Evolutionary conservation across 2,329 filamentous ascomycete genomes (phyloP).

Genomic region (Helotiales sp.): DNA sequence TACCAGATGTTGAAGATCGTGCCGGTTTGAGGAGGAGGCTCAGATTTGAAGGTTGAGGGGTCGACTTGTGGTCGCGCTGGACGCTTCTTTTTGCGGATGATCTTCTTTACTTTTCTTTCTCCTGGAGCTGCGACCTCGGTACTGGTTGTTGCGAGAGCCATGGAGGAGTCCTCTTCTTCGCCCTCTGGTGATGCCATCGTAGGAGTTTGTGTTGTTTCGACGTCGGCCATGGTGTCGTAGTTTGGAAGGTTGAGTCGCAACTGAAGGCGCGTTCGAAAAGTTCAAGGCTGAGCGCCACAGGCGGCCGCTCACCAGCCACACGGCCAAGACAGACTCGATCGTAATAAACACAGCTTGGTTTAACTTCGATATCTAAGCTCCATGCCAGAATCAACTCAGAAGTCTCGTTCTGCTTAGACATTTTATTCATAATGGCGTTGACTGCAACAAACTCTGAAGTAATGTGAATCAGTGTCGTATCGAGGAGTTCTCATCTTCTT

Average conservation of each 20-base stretch:
- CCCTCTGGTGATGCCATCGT: constrained; percentile 19
- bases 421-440: background rate
- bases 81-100: constrained; percentile 85
- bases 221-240: constrained; percentile 28
- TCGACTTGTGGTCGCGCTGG: constrained; percentile 92
- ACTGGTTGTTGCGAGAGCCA: constrained; percentile 29
- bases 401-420: no score
- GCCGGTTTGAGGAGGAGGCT: constrained; percentile 88
- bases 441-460: background rate
- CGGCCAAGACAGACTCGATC: no score
- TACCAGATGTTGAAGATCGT: constrained; percentile 99
- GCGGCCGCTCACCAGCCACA: background rate
- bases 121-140: constrained; percentile 28
- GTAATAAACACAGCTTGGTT: no score
- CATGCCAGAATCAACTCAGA: no score
- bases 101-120: constrained; percentile 75
- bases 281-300: constrained; percentile 11
- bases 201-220: constrained; percentile 26
- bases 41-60: constrained; percentile 75
- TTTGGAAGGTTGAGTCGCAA: constrained; percentile 5
- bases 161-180: constrained; percentile 21
- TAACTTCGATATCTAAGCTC: no score
- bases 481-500: background rate
- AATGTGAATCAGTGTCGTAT: background rate
- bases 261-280: constrained; percentile 5